Base-by-base conservation (phyloP, 2,329 filamentous ascomycete species). In the Teratosphaeria gauchensis region DNA sequence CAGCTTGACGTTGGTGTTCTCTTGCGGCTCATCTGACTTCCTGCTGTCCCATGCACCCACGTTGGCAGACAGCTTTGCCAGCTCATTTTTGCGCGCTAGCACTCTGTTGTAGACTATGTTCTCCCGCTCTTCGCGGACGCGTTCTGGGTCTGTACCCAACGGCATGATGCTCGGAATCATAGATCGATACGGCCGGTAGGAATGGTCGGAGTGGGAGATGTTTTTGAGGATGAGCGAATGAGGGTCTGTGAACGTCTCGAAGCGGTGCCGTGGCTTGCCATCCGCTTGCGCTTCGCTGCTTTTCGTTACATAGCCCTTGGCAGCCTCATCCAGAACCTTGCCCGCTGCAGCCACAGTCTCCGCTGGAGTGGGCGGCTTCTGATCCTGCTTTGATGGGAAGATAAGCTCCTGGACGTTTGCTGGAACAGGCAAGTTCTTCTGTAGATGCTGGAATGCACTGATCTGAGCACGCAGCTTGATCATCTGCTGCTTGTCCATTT, bases 121-220 rank as follows among this genome's bases (percentile, higher is more conserved):
- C 71, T 97, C 94, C 52, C 91, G 85, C 71, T 96, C 91, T 64
- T 92, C 89, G 56, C 90, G 85, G 59, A 95, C 73, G 62, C 91
- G 87, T 64, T 95, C 90, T 53, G 92, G 83, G 70, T 99, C 91
- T 55, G 97, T 82, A 8, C 94, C 92, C 6, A 88, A 83, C 5
- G 94, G 92, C 76, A 96, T 90, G 58, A 96, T 84, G 62, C 90
- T 90, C 1, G 94, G 90, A 46, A 97, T 86, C 64, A 92, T 86
- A 58, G 86, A 82, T 51, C 92, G 86, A 63, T 89, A 87, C 63
- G 85, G 84, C 60, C 92, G 86, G 59, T 84, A 81, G 1, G 82
- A 81, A 72, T 97, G 92, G 54, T 92, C 87, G 42, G 84, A 81
- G 72, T 95, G 95, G 72, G 83, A 88, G 69, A 97, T 90, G 32